phyloP scores from a whole-genome alignment of 805 yeast genomes.

The Ogataea trehaloabstinens region DNA sequence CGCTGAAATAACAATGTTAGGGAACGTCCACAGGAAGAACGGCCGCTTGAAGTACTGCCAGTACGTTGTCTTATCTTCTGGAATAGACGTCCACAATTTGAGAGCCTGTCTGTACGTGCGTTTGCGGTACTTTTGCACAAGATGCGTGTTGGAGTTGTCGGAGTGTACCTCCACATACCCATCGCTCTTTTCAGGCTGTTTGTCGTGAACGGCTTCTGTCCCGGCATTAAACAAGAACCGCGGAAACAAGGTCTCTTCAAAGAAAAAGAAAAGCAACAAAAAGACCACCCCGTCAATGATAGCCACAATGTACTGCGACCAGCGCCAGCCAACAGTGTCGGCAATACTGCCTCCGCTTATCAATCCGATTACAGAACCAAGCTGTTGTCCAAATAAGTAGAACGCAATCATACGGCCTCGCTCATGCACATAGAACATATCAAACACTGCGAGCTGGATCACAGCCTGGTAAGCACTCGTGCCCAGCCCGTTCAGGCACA shows the following conservation, averaged over 20 bases:
- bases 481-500: slow-evolving; percentile 12
- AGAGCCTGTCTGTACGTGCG: slow-evolving; percentile 6
- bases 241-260: slow-evolving; percentile 21
- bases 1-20: slow-evolving; percentile 9
- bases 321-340: slow-evolving; percentile 24
- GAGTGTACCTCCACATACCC: slow-evolving; percentile 1
- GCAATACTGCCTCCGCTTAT: slow-evolving; percentile 24
- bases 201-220: neutral
- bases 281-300: slow-evolving; percentile 16
- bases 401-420: slow-evolving; percentile 23
- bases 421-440: slow-evolving; percentile 23
- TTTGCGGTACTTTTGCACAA: no score
- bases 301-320: slow-evolving; percentile 22
- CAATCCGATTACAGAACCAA: slow-evolving; percentile 21
- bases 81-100: slow-evolving; percentile 6
- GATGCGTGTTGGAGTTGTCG: slow-evolving; percentile 1
- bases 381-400: slow-evolving; percentile 20
- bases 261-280: slow-evolving; percentile 12
- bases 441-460: slow-evolving; percentile 20
- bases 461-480: slow-evolving; percentile 19
- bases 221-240: slow-evolving; percentile 7
- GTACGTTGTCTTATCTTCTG: slow-evolving; percentile 9
- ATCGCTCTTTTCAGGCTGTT: neutral
- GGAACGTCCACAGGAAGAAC: slow-evolving; percentile 7
- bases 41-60: slow-evolving; percentile 14